These are phyloP conservation scores for Cyclotella sp. DNA, from an alignment of 108 stramenopile genomes.

Conservation along the genomic window DNA sequence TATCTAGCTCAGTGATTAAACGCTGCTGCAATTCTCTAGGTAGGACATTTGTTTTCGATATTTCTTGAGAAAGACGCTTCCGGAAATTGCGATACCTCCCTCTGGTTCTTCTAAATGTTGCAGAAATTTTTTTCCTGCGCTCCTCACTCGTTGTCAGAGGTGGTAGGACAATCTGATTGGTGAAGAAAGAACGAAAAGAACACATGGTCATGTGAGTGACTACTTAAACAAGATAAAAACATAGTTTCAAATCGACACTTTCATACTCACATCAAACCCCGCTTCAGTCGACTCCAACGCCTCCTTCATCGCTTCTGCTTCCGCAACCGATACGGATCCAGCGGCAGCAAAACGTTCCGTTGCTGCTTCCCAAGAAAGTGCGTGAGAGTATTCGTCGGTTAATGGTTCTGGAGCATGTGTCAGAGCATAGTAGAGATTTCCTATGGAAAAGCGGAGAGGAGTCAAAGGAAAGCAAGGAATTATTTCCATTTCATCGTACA, in stretches of 20 bases:
- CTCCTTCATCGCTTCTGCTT: conserved; percentile 69
- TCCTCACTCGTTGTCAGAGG: conserved; percentile 69
- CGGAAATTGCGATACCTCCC: conserved; percentile 72
- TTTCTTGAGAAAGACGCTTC: conserved; percentile 69
- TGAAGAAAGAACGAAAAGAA: not conserved
- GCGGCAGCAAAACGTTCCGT: conserved; percentile 80
- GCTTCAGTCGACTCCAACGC: conserved; percentile 59
- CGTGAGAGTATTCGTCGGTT: conserved; percentile 63
- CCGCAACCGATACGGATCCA: conserved; percentile 67
- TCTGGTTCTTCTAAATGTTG: conserved; percentile 59
- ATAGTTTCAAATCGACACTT: not conserved
- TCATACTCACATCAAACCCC: conserved; percentile 70
- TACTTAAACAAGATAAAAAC: not conserved
- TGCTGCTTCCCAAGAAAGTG: conserved; percentile 88
- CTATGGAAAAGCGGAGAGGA: conserved; percentile 12
- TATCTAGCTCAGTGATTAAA: conserved; percentile 73
- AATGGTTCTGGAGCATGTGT: conserved; percentile 85
- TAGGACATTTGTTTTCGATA: conserved; percentile 72
- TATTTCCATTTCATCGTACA: not conserved
- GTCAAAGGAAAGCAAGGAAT: not conserved
- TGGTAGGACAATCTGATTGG: conserved; percentile 66
- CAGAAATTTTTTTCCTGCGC: conserved; percentile 54
- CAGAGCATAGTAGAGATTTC: conserved; percentile 86
- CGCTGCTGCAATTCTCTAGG: conserved; percentile 69
- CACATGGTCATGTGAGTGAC: not conserved